A percentile compares a stretch with the other conserved stretches of the same genome.
Evolutionary conservation across 1,284 basidiomycete species (phyloP).

Genomic region (Ceraceosorus bombacis): DNA sequence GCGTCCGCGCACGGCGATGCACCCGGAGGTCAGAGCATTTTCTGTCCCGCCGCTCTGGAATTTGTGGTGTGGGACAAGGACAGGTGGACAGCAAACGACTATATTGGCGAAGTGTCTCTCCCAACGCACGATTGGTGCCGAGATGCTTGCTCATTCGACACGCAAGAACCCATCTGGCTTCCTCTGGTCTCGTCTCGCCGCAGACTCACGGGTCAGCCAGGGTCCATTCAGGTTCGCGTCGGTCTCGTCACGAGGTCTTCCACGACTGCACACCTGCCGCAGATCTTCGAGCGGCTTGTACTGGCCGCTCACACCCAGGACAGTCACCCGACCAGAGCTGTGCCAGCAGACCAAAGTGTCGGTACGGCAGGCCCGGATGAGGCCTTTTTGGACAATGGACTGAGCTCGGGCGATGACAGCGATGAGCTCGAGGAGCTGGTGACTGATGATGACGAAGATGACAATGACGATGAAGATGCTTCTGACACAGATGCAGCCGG

Average conservation of each 20-base stretch:
- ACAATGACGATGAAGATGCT: constrained; percentile 15
- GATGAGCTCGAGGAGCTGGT: constrained; percentile 11
- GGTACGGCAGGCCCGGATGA: constrained; percentile 29
- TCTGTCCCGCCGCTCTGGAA: constrained; percentile 57
- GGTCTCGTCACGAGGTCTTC: constrained; percentile 23
- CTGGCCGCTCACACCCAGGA: constrained; percentile 17
- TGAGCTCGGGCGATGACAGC: constrained; percentile 22
- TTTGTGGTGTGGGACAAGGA: constrained; percentile 92
- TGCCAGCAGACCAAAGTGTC: constrained; percentile 36
- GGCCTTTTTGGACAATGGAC: constrained; percentile 35
- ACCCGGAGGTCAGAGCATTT: constrained; percentile 1
- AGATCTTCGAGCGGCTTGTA: constrained; percentile 18
- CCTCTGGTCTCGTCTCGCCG: constrained; percentile 29
- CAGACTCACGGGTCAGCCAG: constrained; percentile 20
- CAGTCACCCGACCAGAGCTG: constrained; percentile 26
- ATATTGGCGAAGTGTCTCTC: constrained; percentile 77
- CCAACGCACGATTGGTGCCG: constrained; percentile 73
- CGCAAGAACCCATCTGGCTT: constrained; percentile 19
- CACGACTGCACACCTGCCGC: constrained; percentile 4
- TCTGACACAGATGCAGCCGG: not conserved
- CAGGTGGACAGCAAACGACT: constrained; percentile 64
- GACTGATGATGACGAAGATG: constrained; percentile 19
- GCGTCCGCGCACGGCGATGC: not conserved
- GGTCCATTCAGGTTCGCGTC: constrained; percentile 33
- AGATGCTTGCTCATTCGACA: constrained; percentile 4